A percentile compares a stretch with the other conserved stretches of the same genome.
phyloP scores from a whole-genome alignment of 2,329 filamentous ascomycete genomes.

The Trichoderma semiorbis region DNA sequence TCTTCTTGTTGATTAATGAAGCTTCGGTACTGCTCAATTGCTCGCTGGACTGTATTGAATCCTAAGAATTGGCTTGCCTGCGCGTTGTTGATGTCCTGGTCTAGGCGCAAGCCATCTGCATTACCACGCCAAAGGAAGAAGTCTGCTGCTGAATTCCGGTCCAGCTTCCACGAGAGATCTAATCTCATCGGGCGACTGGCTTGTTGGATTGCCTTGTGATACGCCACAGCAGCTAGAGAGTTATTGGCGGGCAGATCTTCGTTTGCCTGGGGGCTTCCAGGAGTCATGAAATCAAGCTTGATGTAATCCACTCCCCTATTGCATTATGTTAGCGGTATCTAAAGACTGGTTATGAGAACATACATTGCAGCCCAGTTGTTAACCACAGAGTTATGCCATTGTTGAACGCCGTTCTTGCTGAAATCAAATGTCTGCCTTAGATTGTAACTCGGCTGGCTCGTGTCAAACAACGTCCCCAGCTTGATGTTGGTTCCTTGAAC shows the following conservation, averaged over 20 bases:
- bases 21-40: constrained; percentile 9
- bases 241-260: not conserved
- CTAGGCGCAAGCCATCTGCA: not conserved
- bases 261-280: not conserved
- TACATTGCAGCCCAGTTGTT: constrained; percentile 10
- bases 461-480: not conserved
- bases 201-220: constrained; percentile 9
- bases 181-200: constrained; percentile 8
- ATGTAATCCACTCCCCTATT: constrained; percentile 4
- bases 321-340: not conserved
- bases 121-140: constrained; percentile 10
- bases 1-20: constrained; percentile 10
- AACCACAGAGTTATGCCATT: constrained; percentile 10
- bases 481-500: constrained; percentile 8
- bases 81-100: constrained; percentile 6
- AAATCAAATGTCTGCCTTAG: constrained; percentile 6
- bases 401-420: not conserved
- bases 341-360: not conserved
- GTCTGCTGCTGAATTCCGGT: not conserved
- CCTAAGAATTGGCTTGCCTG: not conserved
- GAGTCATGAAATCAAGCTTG: constrained; percentile 7
- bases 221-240: constrained; percentile 3
- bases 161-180: constrained; percentile 7
- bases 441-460: constrained; percentile 8
- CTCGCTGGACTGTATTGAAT: not conserved